Evolutionary conservation across 1,284 basidiomycete species (phyloP).

Genomic region (Ceratobasidium papillatum): DNA sequence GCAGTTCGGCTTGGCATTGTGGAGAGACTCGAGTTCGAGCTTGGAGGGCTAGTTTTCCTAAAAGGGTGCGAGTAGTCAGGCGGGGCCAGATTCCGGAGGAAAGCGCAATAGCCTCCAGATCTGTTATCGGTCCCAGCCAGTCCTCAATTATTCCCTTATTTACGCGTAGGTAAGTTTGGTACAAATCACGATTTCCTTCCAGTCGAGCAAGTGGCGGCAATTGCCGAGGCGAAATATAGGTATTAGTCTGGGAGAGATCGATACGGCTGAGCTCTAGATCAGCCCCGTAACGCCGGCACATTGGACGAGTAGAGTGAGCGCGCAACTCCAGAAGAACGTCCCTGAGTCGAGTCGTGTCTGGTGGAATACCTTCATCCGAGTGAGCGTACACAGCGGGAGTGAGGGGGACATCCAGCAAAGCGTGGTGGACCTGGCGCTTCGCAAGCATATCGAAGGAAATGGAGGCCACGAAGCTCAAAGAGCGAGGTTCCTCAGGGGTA

Average conservation of each 20-base stretch:
- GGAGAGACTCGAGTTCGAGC: not conserved
- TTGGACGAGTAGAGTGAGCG: not conserved
- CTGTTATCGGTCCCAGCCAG: not conserved
- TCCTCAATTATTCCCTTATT: not conserved
- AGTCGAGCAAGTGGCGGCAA: not conserved
- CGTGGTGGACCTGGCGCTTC: not conserved
- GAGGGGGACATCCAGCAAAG: not conserved
- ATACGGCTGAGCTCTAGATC: not conserved
- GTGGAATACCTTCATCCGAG: not conserved
- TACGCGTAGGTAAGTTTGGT: not conserved
- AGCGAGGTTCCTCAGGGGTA: not conserved
- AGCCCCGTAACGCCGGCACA: not conserved
- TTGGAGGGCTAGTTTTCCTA: not conserved
- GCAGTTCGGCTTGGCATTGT: not conserved
- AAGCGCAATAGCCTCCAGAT: not conserved
- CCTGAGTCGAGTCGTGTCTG: not conserved
- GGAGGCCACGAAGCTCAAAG: not conserved
- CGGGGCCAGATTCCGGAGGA: constrained; percentile 33
- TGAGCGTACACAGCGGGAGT: not conserved
- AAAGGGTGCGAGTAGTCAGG: not conserved
- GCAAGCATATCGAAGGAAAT: not conserved
- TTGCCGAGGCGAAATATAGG: not conserved
- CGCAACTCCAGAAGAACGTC: not conserved
- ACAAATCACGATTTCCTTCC: not conserved
- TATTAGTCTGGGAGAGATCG: not conserved